Evolutionary conservation across 176 grass and related monocot genomes (phyloP), one percentile per base, ranked within the genome.

Genomic region (Oryza officinalis): DNA sequence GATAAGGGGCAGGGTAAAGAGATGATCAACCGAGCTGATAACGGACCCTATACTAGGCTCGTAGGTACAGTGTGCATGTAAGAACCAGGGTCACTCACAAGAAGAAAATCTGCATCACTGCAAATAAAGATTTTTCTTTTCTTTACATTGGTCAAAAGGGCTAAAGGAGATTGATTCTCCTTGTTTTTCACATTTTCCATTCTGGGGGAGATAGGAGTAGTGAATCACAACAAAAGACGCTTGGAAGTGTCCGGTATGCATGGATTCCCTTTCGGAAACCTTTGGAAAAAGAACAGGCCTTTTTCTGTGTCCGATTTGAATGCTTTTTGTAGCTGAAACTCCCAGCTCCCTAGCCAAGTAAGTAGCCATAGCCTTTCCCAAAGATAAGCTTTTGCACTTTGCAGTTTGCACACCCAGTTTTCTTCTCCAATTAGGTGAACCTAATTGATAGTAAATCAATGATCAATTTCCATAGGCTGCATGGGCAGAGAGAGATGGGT

Each of bases 221-320:
- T 72, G 72, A 72, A 52, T 37, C 33, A 10, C 68, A 82, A 31
- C 26, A 61, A 28, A 72, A 82, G 50, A n/a, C 68, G 14, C 68
- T 82, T 43, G 1, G 26, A n/a, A 72, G 69, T 63, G 49, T 71
- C 67, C 23, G 49, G 2, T 73, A 63, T 17, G 1, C 60, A 28
- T 20, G 69, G 80, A 64, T 64, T 45, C 15, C 69, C 31, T 46
- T 46, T 0, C 8, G 47, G 33, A 57, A 17, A 54, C 69, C 45
- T 46, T 46, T 0, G 8, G 47, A 25, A 57, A 69, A 81, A 60
- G n/a, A 71, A 27, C 5, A 40, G 8, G 35, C 26, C 67, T 30
- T 57, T 50, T 57, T 57, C 20, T 22, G 18, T 7, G 20, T 57
- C 20, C 52, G 18, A 57, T 57, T 35, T 69, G 35, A 22, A 6